Percentiles rank a stretch among this genome's conserved stretches.
Evolutionary conservation across 495 filamentous ascomycete genomes (phyloP).

Genomic region (Margaritispora aquatica): DNA sequence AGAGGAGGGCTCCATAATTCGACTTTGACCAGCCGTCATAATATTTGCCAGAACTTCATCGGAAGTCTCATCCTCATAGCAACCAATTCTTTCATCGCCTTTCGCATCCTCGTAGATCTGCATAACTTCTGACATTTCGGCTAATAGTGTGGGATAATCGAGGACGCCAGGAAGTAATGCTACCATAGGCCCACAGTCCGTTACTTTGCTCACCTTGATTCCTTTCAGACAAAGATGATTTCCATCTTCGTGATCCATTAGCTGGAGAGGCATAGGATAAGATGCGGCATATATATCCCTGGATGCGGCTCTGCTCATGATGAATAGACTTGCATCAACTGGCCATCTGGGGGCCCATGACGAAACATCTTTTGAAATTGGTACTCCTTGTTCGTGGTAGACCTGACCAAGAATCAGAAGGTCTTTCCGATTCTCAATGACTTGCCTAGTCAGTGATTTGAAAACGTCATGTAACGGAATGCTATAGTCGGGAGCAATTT

Average conservation of each 20-base stretch:
- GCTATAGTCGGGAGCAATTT: neutral
- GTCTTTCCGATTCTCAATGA: neutral
- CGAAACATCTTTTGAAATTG: neutral
- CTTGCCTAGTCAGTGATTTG: neutral
- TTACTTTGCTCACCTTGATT: neutral
- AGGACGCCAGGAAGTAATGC: neutral
- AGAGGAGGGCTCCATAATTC: neutral
- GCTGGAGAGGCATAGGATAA: neutral
- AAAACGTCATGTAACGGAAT: neutral
- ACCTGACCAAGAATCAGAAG: neutral
- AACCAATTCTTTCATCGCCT: neutral
- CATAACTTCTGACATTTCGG: neutral
- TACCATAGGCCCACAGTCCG: neutral
- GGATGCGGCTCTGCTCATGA: neutral
- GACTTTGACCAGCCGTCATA: neutral
- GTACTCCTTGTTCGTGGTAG: neutral
- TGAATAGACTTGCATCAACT: neutral
- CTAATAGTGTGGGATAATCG: neutral
- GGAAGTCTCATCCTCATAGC: neutral
- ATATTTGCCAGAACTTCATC: neutral
- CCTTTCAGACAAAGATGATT: neutral
- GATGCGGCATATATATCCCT: neutral
- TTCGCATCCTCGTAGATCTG: neutral
- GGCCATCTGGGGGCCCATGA: neutral
- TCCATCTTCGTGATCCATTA: neutral